Percentiles rank a stretch among this genome's conserved stretches.
phyloP scores from a whole-genome alignment of 495 filamentous ascomycete species.

The Extremus antarcticus region DNA sequence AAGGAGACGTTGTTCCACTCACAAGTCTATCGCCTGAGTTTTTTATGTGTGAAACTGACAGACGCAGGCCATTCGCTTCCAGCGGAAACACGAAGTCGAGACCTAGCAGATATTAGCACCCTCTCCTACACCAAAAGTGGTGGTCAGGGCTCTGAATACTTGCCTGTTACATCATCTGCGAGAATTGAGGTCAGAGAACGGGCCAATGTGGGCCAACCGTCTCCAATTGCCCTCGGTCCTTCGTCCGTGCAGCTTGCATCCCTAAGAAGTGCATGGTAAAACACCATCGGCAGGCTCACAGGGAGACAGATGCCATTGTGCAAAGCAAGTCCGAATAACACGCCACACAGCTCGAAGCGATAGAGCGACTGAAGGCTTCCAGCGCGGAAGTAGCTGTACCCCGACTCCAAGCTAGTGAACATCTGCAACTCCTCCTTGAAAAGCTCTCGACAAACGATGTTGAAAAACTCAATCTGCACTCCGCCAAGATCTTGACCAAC shows the following conservation, averaged over 20 bases:
- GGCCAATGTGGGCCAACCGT: conserved; percentile 76
- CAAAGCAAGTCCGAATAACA: conserved; percentile 81
- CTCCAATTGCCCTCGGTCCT: no score
- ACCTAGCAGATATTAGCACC: no score
- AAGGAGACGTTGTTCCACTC: no score
- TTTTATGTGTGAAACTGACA: background rate
- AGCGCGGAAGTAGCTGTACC: conserved; percentile 79
- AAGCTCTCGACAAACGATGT: conserved; percentile 64
- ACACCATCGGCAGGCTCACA: conserved; percentile 69
- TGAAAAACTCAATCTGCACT: conserved; percentile 92
- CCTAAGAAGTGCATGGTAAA: conserved; percentile 73
- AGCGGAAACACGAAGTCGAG: conserved; percentile 8
- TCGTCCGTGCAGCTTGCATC: conserved; percentile 44
- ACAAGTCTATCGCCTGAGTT: no score
- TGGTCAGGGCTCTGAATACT: no score
- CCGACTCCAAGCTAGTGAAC: conserved; percentile 60
- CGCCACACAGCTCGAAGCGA: conserved; percentile 80
- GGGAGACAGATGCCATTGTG: conserved; percentile 90
- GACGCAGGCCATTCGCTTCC: conserved; percentile 18
- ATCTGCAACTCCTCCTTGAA: conserved; percentile 47
- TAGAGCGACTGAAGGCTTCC: conserved; percentile 68
- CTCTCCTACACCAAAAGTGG: no score
- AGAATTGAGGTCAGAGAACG: conserved; percentile 36
- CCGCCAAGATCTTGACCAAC: conserved; percentile 89
- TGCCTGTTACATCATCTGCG: background rate